Evolutionary conservation across 345 rosid species (phyloP).

Genomic region (Eucalyptus albens): DNA sequence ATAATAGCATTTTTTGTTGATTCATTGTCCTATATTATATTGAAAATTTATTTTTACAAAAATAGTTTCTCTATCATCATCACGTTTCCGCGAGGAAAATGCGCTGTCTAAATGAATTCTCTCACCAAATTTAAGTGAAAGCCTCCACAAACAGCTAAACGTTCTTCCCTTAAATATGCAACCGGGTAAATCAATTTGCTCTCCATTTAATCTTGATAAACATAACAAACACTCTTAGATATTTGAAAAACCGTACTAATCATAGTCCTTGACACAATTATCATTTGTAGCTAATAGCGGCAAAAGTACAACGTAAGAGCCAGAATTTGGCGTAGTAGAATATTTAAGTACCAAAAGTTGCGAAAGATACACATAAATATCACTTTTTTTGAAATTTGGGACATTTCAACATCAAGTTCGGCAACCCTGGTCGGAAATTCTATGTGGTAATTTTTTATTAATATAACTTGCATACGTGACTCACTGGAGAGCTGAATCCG

Average conservation of each 20-base stretch:
- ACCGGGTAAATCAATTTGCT: not conserved
- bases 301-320: too few species aligned
- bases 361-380: too few species aligned
- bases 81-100: not conserved
- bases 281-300: not conserved
- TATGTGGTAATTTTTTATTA: too few species aligned
- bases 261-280: not conserved
- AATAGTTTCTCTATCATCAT: not conserved
- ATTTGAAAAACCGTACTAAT: not conserved
- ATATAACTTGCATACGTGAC: rapidly evolving
- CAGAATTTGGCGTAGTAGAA: rapidly evolving
- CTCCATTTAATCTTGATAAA: not conserved
- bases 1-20: not conserved
- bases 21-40: not conserved
- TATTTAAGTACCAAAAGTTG: too few species aligned
- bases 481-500: rapidly evolving
- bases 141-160: not conserved
- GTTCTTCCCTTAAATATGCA: not conserved
- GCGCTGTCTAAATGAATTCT: not conserved
- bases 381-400: too few species aligned
- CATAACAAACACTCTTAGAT: not conserved
- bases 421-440: rapidly evolving
- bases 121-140: not conserved
- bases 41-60: not conserved
- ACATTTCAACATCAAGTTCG: rapidly evolving